Base-by-base conservation (phyloP, 106 monocot species). In the Dioscorea dumetorum region DNA sequence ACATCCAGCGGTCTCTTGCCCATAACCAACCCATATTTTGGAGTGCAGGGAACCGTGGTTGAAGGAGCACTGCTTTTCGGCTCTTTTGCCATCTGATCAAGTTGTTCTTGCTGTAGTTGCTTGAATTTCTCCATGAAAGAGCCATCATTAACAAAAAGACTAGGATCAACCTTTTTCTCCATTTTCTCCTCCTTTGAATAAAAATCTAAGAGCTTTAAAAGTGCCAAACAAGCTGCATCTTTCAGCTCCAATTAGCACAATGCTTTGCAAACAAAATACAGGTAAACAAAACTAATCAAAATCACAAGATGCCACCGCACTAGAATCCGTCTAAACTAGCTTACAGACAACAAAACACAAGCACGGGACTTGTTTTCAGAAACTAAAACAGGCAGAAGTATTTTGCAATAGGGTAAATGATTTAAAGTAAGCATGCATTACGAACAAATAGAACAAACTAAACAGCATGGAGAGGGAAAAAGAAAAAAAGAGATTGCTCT, bases 91-190 rank as follows among this genome's bases (percentile, higher is more conserved):
- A 60, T 35, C 20, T 48, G 48, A 31, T 33, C 64, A 51, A 81
- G 67, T 12, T 79, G 75, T 66, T 79, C 76, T 57, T 84, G 81
- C 53, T 84, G 81, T 58, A 88, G 84, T 58, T 88, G 84, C 58
- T 68, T 88, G 69, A 84, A 88, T 52, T 75, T 84, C 58, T 84
- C 88, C 88, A 88, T 76, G 58, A 88, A 88, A 14, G 88, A 88
- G 6, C 88, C 88, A 81, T 88, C 88, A 64, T 88, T 88, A 53
- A 81, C 81, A 66, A 88, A 88, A 54, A 88, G 76, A 52, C 73
- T 60, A 17, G 84, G 69, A 34, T 70, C 48, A 62, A 50, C 24
- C 59, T 66, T 60, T 13, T 67, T 66, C 50, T 68, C 81, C 81
- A 81, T 77, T 18, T 59, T 61, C 17, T 19, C 34, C 14, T 53